A percentile compares a stretch with the other conserved stretches of the same genome.
These are phyloP conservation scores for Madurella fahalii DNA, from an alignment of 2,329 filamentous ascomycete genomes.

Conservation along the genomic window DNA sequence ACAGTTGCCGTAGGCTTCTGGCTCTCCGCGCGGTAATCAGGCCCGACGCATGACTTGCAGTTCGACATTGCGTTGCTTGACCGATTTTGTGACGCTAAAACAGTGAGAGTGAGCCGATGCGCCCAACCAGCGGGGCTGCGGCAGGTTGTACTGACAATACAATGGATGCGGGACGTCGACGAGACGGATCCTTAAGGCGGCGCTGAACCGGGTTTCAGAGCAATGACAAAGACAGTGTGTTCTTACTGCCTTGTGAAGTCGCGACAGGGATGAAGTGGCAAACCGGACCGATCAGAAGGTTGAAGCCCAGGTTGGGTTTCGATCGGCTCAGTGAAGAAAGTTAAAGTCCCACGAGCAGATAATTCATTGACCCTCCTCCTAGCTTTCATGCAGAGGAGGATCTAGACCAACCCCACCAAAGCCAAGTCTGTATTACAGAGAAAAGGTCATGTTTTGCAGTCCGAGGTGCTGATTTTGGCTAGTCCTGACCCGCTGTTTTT, in stretches of 20 bases:
- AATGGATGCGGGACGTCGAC: too few relatives aligned
- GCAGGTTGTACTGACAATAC: too few relatives aligned
- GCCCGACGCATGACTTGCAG: conserved; percentile 59
- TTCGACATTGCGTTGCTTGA: conserved; percentile 33
- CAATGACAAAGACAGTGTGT: background rate
- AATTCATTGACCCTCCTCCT: conserved; percentile 8
- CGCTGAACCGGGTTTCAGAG: too few relatives aligned
- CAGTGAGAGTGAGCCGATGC: conserved; percentile 4
- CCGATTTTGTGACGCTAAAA: background rate
- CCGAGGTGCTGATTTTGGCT: too few relatives aligned
- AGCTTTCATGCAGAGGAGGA: background rate
- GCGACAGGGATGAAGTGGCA: conserved; percentile 11
- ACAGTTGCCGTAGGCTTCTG: conserved; percentile 86
- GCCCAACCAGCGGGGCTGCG: too few relatives aligned
- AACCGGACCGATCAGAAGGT: background rate
- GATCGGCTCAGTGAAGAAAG: background rate
- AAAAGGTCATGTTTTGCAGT: too few relatives aligned
- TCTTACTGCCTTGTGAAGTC: conserved; percentile 6
- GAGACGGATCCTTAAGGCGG: too few relatives aligned
- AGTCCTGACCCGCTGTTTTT: too few relatives aligned
- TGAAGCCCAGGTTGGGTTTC: background rate
- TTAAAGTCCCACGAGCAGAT: background rate
- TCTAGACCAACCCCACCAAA: conserved; percentile 12
- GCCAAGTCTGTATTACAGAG: background rate
- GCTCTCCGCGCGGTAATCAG: conserved; percentile 68